A percentile compares a stretch with the other conserved stretches of the same genome.
phyloP scores from a whole-genome alignment of 805 yeast species.

The Sungouiozyma intestinalis region DNA sequence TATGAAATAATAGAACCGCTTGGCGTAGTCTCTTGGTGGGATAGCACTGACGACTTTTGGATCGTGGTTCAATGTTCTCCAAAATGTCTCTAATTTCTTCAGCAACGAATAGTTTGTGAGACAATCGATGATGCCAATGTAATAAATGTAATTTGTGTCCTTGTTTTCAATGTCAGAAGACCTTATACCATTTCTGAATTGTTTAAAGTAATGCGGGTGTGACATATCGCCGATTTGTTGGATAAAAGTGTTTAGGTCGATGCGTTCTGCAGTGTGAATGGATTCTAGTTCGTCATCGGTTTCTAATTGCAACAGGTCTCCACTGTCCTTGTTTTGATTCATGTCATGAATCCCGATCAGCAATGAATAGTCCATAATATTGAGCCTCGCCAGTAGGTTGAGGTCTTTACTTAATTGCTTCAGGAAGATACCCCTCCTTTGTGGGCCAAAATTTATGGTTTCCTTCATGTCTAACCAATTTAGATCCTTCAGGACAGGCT shows the following conservation, averaged over 20 bases:
- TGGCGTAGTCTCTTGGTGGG: conserved; percentile 86
- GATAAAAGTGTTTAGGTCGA: no score
- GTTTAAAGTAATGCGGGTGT: conserved; percentile 43
- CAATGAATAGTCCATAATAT: conserved; percentile 93
- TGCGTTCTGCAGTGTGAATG: background rate
- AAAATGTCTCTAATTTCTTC: conserved; percentile 75
- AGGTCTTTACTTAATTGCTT: conserved; percentile 72
- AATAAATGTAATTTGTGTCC: conserved; percentile 63
- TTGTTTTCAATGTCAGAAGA: conserved; percentile 46
- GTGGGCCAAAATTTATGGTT: conserved; percentile 65
- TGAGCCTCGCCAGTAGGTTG: conserved; percentile 53
- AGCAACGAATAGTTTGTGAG: conserved; percentile 66
- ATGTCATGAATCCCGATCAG: conserved; percentile 81
- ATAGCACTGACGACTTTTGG: conserved; percentile 72
- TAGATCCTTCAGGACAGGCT: conserved; percentile 66
- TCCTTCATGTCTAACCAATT: conserved; percentile 71
- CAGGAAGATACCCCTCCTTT: conserved; percentile 47
- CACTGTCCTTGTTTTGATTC: background rate
- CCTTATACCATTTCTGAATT: conserved; percentile 76
- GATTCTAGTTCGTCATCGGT: background rate
- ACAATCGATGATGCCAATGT: conserved; percentile 89
- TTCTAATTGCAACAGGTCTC: conserved; percentile 4
- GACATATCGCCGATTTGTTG: no score
- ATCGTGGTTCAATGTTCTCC: conserved; percentile 64
- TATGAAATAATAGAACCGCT: conserved; percentile 72